phyloP scores from a whole-genome alignment of 2,329 filamentous ascomycete genomes.

The Penicillium sp. region DNA sequence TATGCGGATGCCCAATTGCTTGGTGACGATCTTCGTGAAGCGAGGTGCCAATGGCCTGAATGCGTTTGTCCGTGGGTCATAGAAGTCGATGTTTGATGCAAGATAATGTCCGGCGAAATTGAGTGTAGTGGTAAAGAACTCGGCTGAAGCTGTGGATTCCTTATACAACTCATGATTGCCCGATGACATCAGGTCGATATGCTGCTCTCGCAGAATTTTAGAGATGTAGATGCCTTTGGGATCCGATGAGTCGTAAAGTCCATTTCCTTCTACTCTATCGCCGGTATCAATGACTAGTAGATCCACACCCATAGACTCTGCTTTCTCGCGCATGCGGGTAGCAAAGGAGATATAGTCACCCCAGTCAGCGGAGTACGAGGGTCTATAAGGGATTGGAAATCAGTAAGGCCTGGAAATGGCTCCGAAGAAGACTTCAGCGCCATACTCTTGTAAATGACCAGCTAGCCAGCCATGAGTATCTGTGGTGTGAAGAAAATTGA shows the following conservation, averaged over 20 bases:
- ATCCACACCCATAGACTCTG: conserved; percentile 70
- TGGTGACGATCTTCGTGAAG: conserved; percentile 82
- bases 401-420: conserved; percentile 29
- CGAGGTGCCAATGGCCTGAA: conserved; percentile 68
- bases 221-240: conserved; percentile 85
- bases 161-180: conserved; percentile 96
- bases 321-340: conserved; percentile 66
- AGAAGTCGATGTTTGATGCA: conserved; percentile 86
- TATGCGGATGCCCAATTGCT: conserved; percentile 74
- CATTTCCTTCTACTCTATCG: conserved; percentile 87
- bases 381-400: conserved; percentile 47
- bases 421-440: too few relatives aligned
- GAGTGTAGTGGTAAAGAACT: conserved; percentile 70
- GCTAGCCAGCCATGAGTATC: conserved; percentile 94
- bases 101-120: conserved; percentile 74
- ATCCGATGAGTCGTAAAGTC: conserved; percentile 78
- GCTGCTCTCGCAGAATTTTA: conserved; percentile 73
- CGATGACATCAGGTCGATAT: conserved; percentile 72
- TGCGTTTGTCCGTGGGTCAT: conserved; percentile 61
- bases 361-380: conserved; percentile 93
- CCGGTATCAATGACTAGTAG: conserved; percentile 91
- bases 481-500: conserved; percentile 93
- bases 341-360: conserved; percentile 95
- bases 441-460: conserved; percentile 86
- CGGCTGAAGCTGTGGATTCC: conserved; percentile 63